phyloP scores from a whole-genome alignment of 208 protist genomes.

The Trypanosoma lewisi region DNA sequence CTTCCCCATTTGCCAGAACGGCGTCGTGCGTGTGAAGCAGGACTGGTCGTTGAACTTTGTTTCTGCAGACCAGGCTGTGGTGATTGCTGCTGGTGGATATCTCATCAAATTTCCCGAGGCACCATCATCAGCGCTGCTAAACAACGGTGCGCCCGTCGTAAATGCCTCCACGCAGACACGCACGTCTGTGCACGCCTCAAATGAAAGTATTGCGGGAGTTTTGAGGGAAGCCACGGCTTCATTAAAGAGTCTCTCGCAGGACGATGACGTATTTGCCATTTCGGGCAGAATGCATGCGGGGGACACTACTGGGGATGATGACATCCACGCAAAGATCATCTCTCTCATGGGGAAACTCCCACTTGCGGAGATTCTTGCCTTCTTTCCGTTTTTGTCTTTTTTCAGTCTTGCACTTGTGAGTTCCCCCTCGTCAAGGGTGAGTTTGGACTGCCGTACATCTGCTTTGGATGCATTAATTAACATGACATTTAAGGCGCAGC shows the following conservation, averaged over 20 bases:
- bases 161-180: slow-evolving; percentile 56
- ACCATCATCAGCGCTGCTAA: slow-evolving; percentile 46
- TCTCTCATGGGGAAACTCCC: slow-evolving; percentile 59
- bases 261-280: slow-evolving; percentile 51
- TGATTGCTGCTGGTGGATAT: slow-evolving; percentile 72
- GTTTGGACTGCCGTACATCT: slow-evolving; percentile 60
- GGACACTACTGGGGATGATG: slow-evolving; percentile 17
- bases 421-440: slow-evolving; percentile 60
- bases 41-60: slow-evolving; percentile 72
- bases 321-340: slow-evolving; percentile 56
- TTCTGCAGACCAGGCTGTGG: slow-evolving; percentile 56
- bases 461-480: slow-evolving; percentile 69
- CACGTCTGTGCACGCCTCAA: slow-evolving; percentile 79
- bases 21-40: slow-evolving; percentile 66
- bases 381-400: slow-evolving; percentile 78
- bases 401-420: slow-evolving; percentile 79
- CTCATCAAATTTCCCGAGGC: slow-evolving; percentile 73
- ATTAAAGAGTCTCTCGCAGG: slow-evolving; percentile 34
- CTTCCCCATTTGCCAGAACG: slow-evolving; percentile 69
- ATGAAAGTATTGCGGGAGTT: slow-evolving; percentile 54
- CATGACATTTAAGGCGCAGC: slow-evolving; percentile 64
- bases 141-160: slow-evolving; percentile 64
- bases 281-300: slow-evolving; percentile 37
- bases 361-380: slow-evolving; percentile 78
- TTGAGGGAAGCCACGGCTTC: slow-evolving; percentile 54